Base-by-base conservation (phyloP, 1,139 yeast species). In the Pneumocystis wakefieldiae region DNA sequence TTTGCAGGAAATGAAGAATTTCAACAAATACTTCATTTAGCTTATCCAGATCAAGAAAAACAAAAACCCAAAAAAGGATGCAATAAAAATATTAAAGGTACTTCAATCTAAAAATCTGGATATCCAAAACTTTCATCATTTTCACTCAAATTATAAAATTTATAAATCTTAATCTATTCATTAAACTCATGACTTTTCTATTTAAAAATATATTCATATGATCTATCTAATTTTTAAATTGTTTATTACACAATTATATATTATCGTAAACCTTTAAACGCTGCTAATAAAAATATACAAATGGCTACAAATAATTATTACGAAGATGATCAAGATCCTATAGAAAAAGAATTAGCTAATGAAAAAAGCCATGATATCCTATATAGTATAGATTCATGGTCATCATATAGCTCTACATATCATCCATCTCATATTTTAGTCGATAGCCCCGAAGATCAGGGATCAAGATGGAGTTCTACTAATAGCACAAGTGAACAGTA, bases 21-120 rank as follows among this genome's bases (percentile, higher is more conserved):
- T 77, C 87, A 83, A 75, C 86, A 83, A 66, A 83, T 91, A 57
- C 83, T 81, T 71, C 79, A 76, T 29, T 81, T 83, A 70, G 98
- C 97, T 60, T 94, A 94, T 78, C 96, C 97, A 62, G 86, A 81
- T 2, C 29, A 48, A 48, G 15, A 24, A 19, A 48, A 48, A 12
- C 14, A 48, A 10, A 24, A 48, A 41, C 4, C 19, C 14, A 17
- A 48, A 48, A 48, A 48, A 24, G 8, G 12, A 14, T 24, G 5
- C 4, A 24, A 37, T 12, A 37, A 24, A 10, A 14, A 48, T 48
- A 19, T 15, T 48, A 24, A 48, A 24, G 35, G 10, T 15, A 8
- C 2, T 24, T 24, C 19, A 48, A 48, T 19, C 15, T 24, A 24
- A 24, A 48, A 12, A 48, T 48, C 10, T 19, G 24, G 4, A 14